A percentile compares a stretch with the other conserved stretches of the same genome.
phyloP scores from a whole-genome alignment of 805 yeast genomes.

The Starmerella potacharoeniae region DNA sequence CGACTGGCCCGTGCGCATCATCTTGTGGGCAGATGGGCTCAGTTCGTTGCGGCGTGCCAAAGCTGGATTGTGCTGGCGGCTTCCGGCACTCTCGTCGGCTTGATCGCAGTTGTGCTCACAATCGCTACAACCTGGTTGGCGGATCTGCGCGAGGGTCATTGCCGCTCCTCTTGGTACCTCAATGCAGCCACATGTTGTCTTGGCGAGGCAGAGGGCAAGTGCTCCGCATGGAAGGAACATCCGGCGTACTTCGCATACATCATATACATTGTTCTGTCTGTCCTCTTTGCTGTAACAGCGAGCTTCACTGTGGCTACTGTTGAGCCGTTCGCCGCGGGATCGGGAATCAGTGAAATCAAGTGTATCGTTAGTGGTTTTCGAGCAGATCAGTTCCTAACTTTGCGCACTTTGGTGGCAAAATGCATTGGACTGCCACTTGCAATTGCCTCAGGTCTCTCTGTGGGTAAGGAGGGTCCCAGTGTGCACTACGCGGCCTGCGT shows the following conservation, averaged over 20 bases:
- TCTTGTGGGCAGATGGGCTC: neutral
- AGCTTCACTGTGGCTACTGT: constrained; percentile 55
- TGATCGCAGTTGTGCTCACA: constrained; percentile 70
- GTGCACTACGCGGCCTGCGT: constrained; percentile 97
- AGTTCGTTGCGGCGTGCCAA: constrained; percentile 30
- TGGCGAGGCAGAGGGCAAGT: constrained; percentile 38
- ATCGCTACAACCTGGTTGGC: constrained; percentile 81
- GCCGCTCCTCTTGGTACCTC: constrained; percentile 56
- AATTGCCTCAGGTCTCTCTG: constrained; percentile 82
- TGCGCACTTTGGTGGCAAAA: constrained; percentile 62
- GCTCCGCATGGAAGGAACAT: constrained; percentile 49
- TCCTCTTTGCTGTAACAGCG: constrained; percentile 50
- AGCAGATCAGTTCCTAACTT: constrained; percentile 62
- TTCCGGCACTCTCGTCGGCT: constrained; percentile 70
- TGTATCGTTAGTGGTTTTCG: constrained; percentile 86
- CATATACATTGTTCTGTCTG: constrained; percentile 48
- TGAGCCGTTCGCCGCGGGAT: constrained; percentile 91
- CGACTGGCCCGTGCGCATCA: constrained; percentile 15
- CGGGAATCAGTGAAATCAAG: constrained; percentile 94
- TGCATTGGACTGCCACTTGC: constrained; percentile 76
- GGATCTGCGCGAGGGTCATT: constrained; percentile 66
- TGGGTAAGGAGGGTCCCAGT: constrained; percentile 97
- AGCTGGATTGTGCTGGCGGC: constrained; percentile 64
- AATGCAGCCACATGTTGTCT: constrained; percentile 75
- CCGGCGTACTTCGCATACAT: constrained; percentile 50